Evolutionary conservation across 116 monocot species (phyloP).

Genomic region (Papilionanthe hybrid): DNA sequence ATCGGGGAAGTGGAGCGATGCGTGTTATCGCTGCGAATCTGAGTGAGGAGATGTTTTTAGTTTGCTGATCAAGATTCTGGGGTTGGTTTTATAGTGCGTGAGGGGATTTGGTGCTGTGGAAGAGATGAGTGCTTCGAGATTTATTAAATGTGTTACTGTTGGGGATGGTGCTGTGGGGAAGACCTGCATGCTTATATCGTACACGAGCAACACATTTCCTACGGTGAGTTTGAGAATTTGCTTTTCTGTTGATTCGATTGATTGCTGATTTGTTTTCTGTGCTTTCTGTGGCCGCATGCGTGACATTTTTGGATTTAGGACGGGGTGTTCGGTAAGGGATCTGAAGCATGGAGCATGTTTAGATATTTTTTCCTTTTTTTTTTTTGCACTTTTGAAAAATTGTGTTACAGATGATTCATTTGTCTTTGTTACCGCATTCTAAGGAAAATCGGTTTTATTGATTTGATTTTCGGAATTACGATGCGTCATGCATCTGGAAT

Average conservation of each 20-base stretch:
- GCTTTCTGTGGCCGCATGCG: not conserved
- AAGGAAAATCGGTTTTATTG: not conserved
- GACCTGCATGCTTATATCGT: constrained; percentile 62
- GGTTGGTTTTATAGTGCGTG: not conserved
- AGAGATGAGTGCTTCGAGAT: constrained; percentile 58
- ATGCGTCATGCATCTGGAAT: not conserved
- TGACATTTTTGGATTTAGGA: not conserved
- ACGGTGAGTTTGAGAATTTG: constrained; percentile 23
- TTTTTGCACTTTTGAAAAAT: not conserved
- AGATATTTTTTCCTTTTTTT: no score
- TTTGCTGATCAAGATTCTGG: not conserved
- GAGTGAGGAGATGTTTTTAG: not conserved
- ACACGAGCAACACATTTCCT: constrained; percentile 59
- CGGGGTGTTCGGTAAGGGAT: not conserved
- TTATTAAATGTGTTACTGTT: constrained; percentile 64
- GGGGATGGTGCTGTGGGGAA: constrained; percentile 59
- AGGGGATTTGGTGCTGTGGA: not conserved
- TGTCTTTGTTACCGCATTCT: not conserved
- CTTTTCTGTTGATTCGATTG: not conserved
- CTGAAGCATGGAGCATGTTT: not conserved
- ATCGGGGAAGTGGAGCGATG: not conserved
- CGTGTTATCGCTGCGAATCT: not conserved
- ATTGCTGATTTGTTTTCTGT: not conserved
- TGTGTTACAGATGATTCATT: not conserved
- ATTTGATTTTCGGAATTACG: not conserved